phyloP scores from a whole-genome alignment of 768 basidiomycete species.

The Lentinula sp. region DNA sequence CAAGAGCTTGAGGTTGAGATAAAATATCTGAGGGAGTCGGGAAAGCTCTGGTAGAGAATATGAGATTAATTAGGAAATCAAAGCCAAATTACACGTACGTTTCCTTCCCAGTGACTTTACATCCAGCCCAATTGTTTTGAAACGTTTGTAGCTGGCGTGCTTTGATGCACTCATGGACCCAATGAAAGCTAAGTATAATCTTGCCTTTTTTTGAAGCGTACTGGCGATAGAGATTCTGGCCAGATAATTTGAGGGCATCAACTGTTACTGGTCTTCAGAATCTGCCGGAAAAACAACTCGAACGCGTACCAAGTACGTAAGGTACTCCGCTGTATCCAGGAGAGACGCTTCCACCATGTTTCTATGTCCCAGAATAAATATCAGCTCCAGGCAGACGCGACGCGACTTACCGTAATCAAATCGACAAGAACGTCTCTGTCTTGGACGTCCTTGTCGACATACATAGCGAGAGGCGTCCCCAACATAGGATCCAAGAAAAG shows the following conservation, averaged over 20 bases:
- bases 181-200: constrained; percentile 64
- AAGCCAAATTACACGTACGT: constrained; percentile 33
- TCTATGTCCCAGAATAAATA: constrained; percentile 34
- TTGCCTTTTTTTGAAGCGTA: constrained; percentile 78
- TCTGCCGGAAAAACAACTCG: constrained; percentile 3
- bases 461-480: constrained; percentile 68
- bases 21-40: constrained; percentile 14
- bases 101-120: constrained; percentile 73
- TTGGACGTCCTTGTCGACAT: constrained; percentile 75
- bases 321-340: constrained; percentile 73
- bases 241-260: constrained; percentile 71
- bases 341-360: constrained; percentile 69
- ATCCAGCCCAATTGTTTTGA: constrained; percentile 71
- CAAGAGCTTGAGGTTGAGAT: constrained; percentile 8
- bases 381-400: constrained; percentile 1
- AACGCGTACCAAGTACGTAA: constrained; percentile 67
- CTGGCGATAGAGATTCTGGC: constrained; percentile 76
- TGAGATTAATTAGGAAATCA: neutral
- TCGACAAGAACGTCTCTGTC: constrained; percentile 61
- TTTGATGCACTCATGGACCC: constrained; percentile 76
- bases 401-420: constrained; percentile 55
- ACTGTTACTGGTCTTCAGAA: constrained; percentile 34
- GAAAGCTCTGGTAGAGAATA: constrained; percentile 11
- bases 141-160: constrained; percentile 66
- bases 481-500: constrained; percentile 83